These are phyloP conservation scores for Phlebopus sp. DNA, from an alignment of 1,284 basidiomycete genomes.

Conservation along the genomic window DNA sequence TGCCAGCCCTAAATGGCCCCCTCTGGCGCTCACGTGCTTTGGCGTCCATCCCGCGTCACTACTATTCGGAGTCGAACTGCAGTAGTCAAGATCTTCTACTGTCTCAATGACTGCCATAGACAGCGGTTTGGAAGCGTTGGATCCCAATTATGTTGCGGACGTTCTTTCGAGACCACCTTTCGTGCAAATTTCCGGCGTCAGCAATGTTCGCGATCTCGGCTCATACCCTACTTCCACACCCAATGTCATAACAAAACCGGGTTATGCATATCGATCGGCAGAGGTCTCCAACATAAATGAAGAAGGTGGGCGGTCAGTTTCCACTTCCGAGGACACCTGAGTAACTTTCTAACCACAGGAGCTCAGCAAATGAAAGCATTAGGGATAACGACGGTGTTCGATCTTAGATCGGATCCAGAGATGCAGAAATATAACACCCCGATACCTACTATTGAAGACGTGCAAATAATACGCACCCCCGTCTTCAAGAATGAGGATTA, in stretches of 20 bases:
- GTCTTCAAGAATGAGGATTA: constrained; percentile 75
- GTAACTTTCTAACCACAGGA: constrained; percentile 39
- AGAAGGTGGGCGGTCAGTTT: constrained; percentile 43
- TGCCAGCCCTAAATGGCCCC: constrained; percentile 38
- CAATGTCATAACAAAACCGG: constrained; percentile 52
- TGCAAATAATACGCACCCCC: constrained; percentile 56
- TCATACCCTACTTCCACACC: constrained; percentile 48
- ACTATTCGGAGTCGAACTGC: too few relatives aligned
- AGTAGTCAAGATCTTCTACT: neutral
- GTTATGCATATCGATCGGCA: constrained; percentile 60
- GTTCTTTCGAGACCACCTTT: constrained; percentile 66
- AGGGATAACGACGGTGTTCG: constrained; percentile 66
- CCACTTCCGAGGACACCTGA: neutral
- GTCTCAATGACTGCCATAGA: constrained; percentile 22
- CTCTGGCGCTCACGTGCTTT: constrained; percentile 15
- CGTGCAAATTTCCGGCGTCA: constrained; percentile 62
- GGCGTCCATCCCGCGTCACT: constrained; percentile 8
- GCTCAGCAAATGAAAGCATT: constrained; percentile 52
- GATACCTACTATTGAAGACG: constrained; percentile 57
- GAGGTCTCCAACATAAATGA: constrained; percentile 67
- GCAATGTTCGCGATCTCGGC: constrained; percentile 71
- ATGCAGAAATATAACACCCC: constrained; percentile 68
- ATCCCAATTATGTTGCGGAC: constrained; percentile 59
- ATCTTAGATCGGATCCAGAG: constrained; percentile 74
- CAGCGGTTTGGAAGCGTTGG: constrained; percentile 54